These are phyloP conservation scores for Actinomortierella wolfii DNA, from an alignment of 371 early-diverging fungal genomes.

Conservation along the genomic window DNA sequence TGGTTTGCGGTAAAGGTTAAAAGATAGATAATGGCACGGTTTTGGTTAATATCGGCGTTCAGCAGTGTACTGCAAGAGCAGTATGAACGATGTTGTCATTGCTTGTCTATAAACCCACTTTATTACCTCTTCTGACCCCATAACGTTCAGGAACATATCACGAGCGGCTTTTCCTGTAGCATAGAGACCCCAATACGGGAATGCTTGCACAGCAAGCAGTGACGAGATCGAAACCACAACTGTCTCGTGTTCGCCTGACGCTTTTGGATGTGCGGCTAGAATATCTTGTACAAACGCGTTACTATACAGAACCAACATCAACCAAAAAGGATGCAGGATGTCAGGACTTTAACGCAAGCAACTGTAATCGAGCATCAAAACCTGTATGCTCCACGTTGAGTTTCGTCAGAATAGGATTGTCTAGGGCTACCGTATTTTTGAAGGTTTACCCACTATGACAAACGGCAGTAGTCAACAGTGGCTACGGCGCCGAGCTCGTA, in stretches of 20 bases:
- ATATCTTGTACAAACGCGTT: constrained; percentile 48
- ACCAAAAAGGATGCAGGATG: background rate
- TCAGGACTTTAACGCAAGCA: too few species aligned
- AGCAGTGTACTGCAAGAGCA: too few species aligned
- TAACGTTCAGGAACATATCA: constrained; percentile 74
- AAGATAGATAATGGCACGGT: too few species aligned
- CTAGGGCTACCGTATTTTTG: too few species aligned
- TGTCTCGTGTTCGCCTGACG: constrained; percentile 28
- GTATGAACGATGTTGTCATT: too few species aligned
- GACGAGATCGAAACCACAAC: constrained; percentile 87
- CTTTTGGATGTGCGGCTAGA: constrained; percentile 24
- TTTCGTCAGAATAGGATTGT: too few species aligned
- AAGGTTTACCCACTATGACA: too few species aligned
- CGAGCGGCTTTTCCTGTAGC: constrained; percentile 89
- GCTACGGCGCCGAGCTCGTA: too few species aligned
- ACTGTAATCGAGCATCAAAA: too few species aligned
- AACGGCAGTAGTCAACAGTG: too few species aligned
- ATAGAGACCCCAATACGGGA: constrained; percentile 84
- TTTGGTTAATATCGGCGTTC: too few species aligned
- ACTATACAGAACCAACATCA: constrained; percentile 27
- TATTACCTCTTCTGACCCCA: constrained; percentile 67
- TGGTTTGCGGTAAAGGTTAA: constrained; percentile 1
- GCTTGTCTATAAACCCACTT: background rate
- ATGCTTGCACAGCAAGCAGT: constrained; percentile 77
- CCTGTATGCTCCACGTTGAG: too few species aligned